Evolutionary conservation across 2,329 filamentous ascomycete species (phyloP).

Genomic region (Monosporascus sp.): DNA sequence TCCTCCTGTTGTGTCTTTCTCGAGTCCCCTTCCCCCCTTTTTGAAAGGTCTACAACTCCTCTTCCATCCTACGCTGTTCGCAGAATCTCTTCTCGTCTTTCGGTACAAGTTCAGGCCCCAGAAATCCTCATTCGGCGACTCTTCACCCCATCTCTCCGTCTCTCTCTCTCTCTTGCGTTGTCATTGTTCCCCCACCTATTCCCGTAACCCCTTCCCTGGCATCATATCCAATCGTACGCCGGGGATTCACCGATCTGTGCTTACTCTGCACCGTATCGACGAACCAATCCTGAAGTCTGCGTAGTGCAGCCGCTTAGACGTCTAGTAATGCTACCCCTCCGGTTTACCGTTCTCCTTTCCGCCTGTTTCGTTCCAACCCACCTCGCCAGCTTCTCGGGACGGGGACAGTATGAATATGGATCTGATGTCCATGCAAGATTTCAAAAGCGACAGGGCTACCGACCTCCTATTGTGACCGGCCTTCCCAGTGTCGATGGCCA

Average conservation of each 20-base stretch:
- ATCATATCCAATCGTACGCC: neutral
- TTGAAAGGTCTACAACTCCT: neutral
- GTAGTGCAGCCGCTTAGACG: neutral
- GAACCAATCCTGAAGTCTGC: neutral
- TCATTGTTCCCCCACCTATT: neutral
- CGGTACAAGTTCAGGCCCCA: neutral
- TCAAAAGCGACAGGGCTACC: slow-evolving; percentile 34
- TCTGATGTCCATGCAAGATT: slow-evolving; percentile 34
- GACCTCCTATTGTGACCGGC: slow-evolving; percentile 34
- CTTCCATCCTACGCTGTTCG: neutral
- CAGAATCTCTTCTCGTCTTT: neutral
- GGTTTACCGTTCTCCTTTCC: slow-evolving; percentile 3
- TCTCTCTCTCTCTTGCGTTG: neutral
- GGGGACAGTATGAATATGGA: slow-evolving; percentile 45
- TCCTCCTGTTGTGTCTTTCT: neutral
- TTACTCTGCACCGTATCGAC: neutral
- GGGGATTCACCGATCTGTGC: neutral
- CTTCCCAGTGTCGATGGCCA: slow-evolving; percentile 37
- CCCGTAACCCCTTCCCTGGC: neutral
- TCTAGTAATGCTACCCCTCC: slow-evolving; percentile 6
- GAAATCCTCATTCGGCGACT: neutral
- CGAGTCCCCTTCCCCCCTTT: neutral
- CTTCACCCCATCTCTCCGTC: neutral
- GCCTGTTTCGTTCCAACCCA: slow-evolving; percentile 1
- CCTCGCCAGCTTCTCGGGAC: slow-evolving; percentile 4